Percentiles rank a stretch among this genome's conserved stretches.
Evolutionary conservation across 1,284 basidiomycete species (phyloP).

Genomic region (Heterobasidion occidentale): DNA sequence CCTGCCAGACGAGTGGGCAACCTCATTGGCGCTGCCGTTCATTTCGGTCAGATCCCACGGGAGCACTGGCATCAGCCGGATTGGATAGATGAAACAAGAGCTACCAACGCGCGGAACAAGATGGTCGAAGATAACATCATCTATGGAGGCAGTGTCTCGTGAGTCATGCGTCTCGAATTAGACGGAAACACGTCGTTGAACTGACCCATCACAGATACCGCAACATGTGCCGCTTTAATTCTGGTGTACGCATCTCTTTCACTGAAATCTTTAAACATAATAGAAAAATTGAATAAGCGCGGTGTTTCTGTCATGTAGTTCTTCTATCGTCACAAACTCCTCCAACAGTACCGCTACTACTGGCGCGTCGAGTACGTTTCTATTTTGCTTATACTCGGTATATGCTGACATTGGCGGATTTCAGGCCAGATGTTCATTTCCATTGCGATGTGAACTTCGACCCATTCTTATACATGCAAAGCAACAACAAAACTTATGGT

Average conservation of each 20-base stretch:
- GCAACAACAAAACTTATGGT: conserved; percentile 66
- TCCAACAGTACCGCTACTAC: conserved; percentile 45
- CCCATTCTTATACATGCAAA: conserved; percentile 72
- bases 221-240: conserved; percentile 59
- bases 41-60: conserved; percentile 39
- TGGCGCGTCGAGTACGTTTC: conserved; percentile 54
- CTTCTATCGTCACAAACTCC: conserved; percentile 44
- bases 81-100: conserved; percentile 65
- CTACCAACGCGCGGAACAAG: conserved; percentile 44
- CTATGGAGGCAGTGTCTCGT: conserved; percentile 33
- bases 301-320: conserved; percentile 23
- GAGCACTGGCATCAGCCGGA: conserved; percentile 50
- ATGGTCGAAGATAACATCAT: conserved; percentile 57
- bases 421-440: conserved; percentile 62
- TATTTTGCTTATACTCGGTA: not conserved
- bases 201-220: conserved; percentile 22
- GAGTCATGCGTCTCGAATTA: not conserved
- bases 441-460: conserved; percentile 70
- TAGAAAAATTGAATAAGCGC: not conserved
- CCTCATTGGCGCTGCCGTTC: conserved; percentile 27
- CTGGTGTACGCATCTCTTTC: conserved; percentile 34
- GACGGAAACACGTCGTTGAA: not conserved
- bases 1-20: conserved; percentile 31
- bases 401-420: not conserved
- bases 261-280: not conserved